These are phyloP conservation scores for Exophiala oligosperma DNA, from an alignment of 2,329 filamentous ascomycete species.

Conservation along the genomic window DNA sequence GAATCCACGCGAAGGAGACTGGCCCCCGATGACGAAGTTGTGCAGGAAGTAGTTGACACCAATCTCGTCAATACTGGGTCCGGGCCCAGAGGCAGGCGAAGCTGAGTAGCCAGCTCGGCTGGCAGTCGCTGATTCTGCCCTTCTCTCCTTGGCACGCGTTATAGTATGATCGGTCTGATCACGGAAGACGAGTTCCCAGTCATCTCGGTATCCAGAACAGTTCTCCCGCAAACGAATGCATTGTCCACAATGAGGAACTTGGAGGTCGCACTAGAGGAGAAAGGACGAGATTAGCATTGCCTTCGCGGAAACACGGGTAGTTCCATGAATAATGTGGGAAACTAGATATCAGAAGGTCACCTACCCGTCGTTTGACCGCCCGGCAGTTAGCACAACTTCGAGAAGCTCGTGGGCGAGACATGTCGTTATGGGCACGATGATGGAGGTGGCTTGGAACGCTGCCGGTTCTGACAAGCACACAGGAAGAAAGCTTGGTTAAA, in stretches of 20 bases:
- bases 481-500: neutral
- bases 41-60: neutral
- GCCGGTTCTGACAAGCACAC: neutral
- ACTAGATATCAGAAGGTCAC: neutral
- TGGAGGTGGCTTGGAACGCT: neutral
- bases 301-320: neutral
- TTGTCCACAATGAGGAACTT: neutral
- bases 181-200: neutral
- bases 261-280: neutral
- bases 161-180: neutral
- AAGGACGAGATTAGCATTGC: neutral
- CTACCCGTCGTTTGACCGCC: neutral
- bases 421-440: neutral
- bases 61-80: neutral
- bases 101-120: neutral
- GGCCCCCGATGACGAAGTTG: neutral
- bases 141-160: neutral
- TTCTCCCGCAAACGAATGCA: neutral
- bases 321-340: neutral
- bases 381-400: neutral
- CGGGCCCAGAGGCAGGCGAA: neutral
- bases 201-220: neutral
- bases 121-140: neutral
- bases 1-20: neutral
- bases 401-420: neutral